These are phyloP conservation scores for Verticillium nonalfalfae DNA, from an alignment of 2,329 filamentous ascomycete genomes.

Conservation along the genomic window DNA sequence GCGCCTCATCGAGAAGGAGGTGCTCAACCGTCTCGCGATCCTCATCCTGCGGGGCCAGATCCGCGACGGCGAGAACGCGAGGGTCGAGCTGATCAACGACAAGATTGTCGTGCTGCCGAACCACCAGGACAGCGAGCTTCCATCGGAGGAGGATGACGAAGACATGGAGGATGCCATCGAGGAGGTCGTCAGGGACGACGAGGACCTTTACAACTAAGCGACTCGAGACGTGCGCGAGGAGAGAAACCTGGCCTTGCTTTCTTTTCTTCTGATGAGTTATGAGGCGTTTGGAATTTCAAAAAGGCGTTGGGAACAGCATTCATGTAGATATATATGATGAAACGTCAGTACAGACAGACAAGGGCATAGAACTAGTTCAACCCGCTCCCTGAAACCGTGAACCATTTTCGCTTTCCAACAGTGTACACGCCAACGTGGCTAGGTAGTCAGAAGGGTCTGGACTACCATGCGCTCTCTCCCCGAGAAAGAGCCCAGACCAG, in stretches of 20 bases:
- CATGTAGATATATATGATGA: background rate
- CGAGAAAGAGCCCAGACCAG: too few relatives aligned
- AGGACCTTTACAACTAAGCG: slow-evolving; percentile 42
- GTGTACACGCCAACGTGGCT: too few relatives aligned
- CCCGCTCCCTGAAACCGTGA: too few relatives aligned
- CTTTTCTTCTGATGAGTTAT: background rate
- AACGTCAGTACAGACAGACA: background rate
- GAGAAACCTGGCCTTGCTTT: background rate
- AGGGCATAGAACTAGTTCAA: too few relatives aligned
- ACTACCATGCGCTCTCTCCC: too few relatives aligned
- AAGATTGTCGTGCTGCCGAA: slow-evolving; percentile 80
- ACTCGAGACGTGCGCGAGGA: background rate
- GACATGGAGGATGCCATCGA: slow-evolving; percentile 66
- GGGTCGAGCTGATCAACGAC: slow-evolving; percentile 71
- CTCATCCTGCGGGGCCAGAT: slow-evolving; percentile 82
- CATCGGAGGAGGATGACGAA: slow-evolving; percentile 56
- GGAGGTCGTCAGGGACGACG: slow-evolving; percentile 55
- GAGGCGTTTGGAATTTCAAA: background rate
- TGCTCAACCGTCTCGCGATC: slow-evolving; percentile 87
- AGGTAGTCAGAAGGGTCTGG: too few relatives aligned
- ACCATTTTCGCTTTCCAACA: too few relatives aligned
- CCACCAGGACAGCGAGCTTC: slow-evolving; percentile 58
- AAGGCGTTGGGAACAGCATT: background rate
- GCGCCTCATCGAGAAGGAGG: slow-evolving; percentile 92
- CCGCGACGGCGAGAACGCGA: slow-evolving; percentile 76